Base-by-base conservation (phyloP, 2,329 filamentous ascomycete species). In the Cercospora sp. region DNA sequence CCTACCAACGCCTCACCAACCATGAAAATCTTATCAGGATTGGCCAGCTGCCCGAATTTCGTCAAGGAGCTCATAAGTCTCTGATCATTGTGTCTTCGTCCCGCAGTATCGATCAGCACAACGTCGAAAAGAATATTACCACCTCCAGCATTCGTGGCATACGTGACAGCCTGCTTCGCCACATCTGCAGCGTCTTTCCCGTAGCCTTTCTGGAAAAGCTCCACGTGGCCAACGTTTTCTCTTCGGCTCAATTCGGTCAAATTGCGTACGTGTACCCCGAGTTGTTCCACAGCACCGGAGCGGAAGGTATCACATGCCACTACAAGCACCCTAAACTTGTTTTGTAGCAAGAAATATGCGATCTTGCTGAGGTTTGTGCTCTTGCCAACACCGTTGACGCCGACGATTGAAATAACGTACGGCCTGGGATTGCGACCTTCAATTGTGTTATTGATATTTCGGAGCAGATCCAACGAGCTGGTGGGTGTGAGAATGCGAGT, bases 21-120 rank as follows among this genome's bases (percentile, higher is more conserved):
- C 94, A 99, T 98, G 78, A 99, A 88, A 72, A 99, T 97, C 85
- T 99, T 98, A 81, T 99, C 94, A 0, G 96, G 96, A 72, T 94
- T 89, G 0, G 95, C 95, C 75, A 98, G 91, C 79, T 97, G 96
- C 70, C 93, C 94, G 79, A 99, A 99, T 78, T 98, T 99, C 80
- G 98, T 95, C 39, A 99, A 85, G 3, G 91, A 94, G 12, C 92
- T 95, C 96, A 99, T 99, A 69, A 99, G 87, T 7, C 95, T 89
- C 79, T 93, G 89, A 80, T 99, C 95, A 76, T 99, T 99, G 82
- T 99, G 95, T 59, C 95, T 87, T 23, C 95, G 90, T 5, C 95
- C 95, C 0, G 95, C 95, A 0, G 95, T 99, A 79, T 99, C 95
- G 74, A 99, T 97, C 67, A 99, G 86, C 0, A 99, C 95, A 10